Conservation (phyloP, 148 eudicot genomes). For the Bassia scoparia region DNA sequence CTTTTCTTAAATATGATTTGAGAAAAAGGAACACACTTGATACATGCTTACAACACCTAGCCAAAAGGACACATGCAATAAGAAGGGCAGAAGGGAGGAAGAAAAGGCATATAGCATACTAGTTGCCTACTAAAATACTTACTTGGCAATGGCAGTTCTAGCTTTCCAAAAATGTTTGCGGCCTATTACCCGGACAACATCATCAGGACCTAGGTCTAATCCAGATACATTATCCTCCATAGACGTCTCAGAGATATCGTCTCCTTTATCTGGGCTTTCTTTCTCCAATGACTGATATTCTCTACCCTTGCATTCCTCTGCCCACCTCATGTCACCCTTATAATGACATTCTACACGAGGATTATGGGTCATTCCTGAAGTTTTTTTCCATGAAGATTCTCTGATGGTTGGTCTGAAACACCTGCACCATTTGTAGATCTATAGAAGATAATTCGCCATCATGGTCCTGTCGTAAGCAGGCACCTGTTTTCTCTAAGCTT, state of each 20-base stretch:
- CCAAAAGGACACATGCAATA: background rate
- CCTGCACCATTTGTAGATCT: conserved; percentile 24
- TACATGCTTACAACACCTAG: background rate
- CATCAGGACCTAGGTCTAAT: conserved; percentile 67
- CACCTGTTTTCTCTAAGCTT: conserved; percentile 21
- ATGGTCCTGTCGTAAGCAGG: conserved; percentile 21
- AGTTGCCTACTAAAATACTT: conserved; percentile 28
- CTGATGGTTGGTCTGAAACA: conserved; percentile 29
- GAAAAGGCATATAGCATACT: background rate
- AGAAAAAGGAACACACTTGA: background rate
- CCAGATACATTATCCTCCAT: conserved; percentile 56
- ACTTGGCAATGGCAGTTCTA: conserved; percentile 81
- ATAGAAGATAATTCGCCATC: conserved; percentile 23
- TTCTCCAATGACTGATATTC: conserved; percentile 26
- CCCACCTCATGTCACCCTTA: conserved; percentile 27
- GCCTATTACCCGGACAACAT: conserved; percentile 77
- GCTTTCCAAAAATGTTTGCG: conserved; percentile 94
- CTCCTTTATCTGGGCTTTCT: conserved; percentile 42
- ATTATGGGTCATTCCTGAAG: conserved; percentile 24
- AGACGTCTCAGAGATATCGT: conserved; percentile 71
- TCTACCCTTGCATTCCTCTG: conserved; percentile 32
- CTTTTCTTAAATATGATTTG: background rate
- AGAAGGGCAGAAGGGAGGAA: background rate
- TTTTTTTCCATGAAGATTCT: conserved; percentile 16
- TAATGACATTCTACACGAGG: conserved; percentile 25